Evolutionary conservation across 495 filamentous ascomycete genomes (phyloP).

Genomic region (Trichoderma virens): DNA sequence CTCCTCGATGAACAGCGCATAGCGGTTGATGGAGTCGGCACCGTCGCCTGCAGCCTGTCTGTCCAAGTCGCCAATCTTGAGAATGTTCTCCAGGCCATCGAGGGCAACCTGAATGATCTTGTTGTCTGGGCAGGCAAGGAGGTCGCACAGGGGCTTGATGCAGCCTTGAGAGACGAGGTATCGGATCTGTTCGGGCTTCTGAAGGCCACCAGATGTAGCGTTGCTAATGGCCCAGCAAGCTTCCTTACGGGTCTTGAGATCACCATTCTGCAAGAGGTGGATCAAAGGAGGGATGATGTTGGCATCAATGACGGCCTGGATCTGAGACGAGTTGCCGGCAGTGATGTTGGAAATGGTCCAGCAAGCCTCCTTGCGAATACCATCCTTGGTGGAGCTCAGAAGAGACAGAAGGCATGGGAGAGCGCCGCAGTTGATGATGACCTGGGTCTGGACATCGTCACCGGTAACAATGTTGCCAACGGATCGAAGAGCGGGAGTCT

Average conservation of each 20-base stretch:
- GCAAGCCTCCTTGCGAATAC: constrained; percentile 98
- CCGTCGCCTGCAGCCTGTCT: constrained; percentile 74
- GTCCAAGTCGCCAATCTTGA: constrained; percentile 98
- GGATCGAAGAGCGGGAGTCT: constrained; percentile 93
- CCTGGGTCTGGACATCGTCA: constrained; percentile 97
- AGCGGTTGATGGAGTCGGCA: constrained; percentile 83
- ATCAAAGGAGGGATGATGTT: constrained; percentile 95
- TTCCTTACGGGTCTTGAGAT: constrained; percentile 99
- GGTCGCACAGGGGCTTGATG: constrained; percentile 96
- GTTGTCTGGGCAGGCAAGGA: constrained; percentile 95
- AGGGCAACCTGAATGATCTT: constrained; percentile 99
- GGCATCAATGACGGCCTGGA: constrained; percentile 93
- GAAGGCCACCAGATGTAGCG: constrained; percentile 92
- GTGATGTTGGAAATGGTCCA: constrained; percentile 99
- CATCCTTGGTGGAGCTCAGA: constrained; percentile 93
- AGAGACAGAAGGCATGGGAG: constrained; percentile 86
- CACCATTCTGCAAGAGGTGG: constrained; percentile 88
- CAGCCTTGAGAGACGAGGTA: constrained; percentile 89
- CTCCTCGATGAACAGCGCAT: constrained; percentile 97
- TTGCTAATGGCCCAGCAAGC: constrained; percentile 99
- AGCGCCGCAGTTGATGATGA: constrained; percentile 97
- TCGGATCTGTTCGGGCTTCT: constrained; percentile 97
- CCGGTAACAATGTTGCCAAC: constrained; percentile 99
- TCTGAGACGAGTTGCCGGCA: constrained; percentile 94
- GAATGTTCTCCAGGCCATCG: constrained; percentile 96